Evolutionary conservation across 2,329 filamentous ascomycete species (phyloP), one percentile per base, ranked within the genome.

Genomic region (Fusarium sp.): DNA sequence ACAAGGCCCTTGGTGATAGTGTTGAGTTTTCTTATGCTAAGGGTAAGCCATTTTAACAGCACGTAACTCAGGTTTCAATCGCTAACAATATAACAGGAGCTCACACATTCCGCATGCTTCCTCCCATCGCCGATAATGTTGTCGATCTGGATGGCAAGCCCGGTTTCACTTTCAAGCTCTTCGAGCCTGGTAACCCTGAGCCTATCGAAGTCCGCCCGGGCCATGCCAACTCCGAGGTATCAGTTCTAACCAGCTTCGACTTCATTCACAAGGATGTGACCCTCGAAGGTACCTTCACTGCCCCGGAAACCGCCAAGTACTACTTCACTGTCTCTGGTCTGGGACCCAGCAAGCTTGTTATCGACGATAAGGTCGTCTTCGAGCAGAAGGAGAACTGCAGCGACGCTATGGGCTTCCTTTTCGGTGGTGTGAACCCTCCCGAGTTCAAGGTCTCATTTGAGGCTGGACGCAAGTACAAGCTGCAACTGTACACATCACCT

Each of bases 351-450:
- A 72, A 74, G 44, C 65, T 79, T 14, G 69, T 71, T 17, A 76
- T 80, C 15, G 70, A 80, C 45, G 76, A 71, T 19, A 67, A 78
- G 57, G 46, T 76, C 5, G 62, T 78, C 39, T 75, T 70, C 28
- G 76, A 79, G 44, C 78, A 80, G 60, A 74, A 63, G 24, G 71
- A 75, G 10, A 76, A 76, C 53, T 75, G 72, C 33, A 62, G 60
- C 2, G 78, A 80, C 43, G 72, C 76, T 11, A 80, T 80, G 78
- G 77, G 78, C 6, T 78, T 78, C 58, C 65, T 80, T 0, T 79
- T 80, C 54, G 72, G 73, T 11, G 74, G 73, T 15, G 73, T 71
- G 8, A 67, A 74, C 3, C 72, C 73, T n/a, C 71, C 74, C 5
- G 76, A 79, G 62, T 69, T 77, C 24, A 76, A 78, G 57, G 65